Evolutionary conservation across 495 filamentous ascomycete species (phyloP).

Genomic region (Tetracladium marchalianum): DNA sequence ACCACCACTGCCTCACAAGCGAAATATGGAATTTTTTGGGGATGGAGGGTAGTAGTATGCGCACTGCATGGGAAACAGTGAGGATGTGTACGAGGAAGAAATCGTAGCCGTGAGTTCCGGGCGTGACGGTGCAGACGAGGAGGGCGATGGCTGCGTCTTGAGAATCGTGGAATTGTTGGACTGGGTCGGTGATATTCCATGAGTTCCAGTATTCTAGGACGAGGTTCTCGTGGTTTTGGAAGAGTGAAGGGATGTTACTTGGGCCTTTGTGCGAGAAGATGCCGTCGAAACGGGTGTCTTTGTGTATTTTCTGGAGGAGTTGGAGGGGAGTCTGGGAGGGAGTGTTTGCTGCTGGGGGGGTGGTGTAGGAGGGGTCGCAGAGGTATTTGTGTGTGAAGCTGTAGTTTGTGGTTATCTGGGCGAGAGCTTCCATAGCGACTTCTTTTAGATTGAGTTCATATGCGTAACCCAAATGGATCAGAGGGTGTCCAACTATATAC

Average conservation of each 20-base stretch:
- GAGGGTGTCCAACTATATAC: constrained; percentile 64
- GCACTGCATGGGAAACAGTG: constrained; percentile 77
- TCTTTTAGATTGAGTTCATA: constrained; percentile 73
- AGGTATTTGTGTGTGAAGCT: constrained; percentile 67
- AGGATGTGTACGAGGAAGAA: constrained; percentile 79
- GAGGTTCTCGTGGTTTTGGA: constrained; percentile 56
- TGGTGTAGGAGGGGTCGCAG: constrained; percentile 59
- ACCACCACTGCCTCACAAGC: constrained; percentile 80
- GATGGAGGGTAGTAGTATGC: constrained; percentile 71
- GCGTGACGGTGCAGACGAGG: constrained; percentile 49
- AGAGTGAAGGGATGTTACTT: constrained; percentile 56
- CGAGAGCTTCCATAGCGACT: constrained; percentile 75
- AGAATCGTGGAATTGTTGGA: constrained; percentile 63
- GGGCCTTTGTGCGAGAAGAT: constrained; percentile 48
- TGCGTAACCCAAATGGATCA: constrained; percentile 85
- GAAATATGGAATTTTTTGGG: constrained; percentile 61
- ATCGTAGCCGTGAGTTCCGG: constrained; percentile 58
- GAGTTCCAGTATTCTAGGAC: constrained; percentile 83
- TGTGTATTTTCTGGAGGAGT: constrained; percentile 51
- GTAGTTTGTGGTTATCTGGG: constrained; percentile 60
- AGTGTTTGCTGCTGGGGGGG: constrained; percentile 30
- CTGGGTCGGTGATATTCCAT: constrained; percentile 56
- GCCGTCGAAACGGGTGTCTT: constrained; percentile 44
- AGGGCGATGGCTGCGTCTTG: constrained; percentile 68
- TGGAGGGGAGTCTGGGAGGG: constrained; percentile 49